Percentiles rank a stretch among this genome's conserved stretches.
These are phyloP conservation scores for Henckelia pumila DNA, from an alignment of 257 asterid species.

Conservation along the genomic window DNA sequence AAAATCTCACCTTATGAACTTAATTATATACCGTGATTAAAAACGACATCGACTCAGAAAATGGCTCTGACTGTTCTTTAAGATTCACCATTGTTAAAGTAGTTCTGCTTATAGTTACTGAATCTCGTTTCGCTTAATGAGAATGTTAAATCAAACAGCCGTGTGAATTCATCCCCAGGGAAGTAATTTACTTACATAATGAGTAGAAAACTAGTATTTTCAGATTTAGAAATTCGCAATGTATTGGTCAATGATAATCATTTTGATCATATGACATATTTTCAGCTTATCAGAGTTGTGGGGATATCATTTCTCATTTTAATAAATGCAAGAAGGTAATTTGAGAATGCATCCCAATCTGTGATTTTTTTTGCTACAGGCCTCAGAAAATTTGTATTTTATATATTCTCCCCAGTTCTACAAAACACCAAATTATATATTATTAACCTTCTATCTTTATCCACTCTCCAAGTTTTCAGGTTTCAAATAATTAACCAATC, in stretches of 20 bases:
- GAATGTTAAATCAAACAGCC: background rate
- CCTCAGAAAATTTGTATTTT: too few species aligned
- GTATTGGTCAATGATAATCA: background rate
- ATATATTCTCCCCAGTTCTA: too few species aligned
- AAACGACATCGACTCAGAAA: background rate
- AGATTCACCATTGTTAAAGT: background rate
- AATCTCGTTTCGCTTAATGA: too few species aligned
- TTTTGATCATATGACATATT: constrained; percentile 1
- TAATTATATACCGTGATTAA: background rate
- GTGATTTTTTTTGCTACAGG: too few species aligned
- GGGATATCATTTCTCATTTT: background rate
- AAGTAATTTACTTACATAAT: background rate
- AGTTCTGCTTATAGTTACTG: background rate
- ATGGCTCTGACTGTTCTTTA: background rate
- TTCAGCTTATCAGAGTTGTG: background rate
- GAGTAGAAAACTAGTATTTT: background rate
- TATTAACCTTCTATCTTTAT: too few species aligned
- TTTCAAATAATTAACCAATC: too few species aligned
- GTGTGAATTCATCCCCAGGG: background rate
- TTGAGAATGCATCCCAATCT: too few species aligned
- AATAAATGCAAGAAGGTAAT: background rate
- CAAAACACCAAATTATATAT: too few species aligned
- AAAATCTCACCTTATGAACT: background rate
- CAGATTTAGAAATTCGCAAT: constrained; percentile 1
- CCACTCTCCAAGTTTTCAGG: too few species aligned